A percentile compares a stretch with the other conserved stretches of the same genome.
These are phyloP conservation scores for Paralagenidium karlingii DNA, from an alignment of 352 stramenopile species.

Conservation along the genomic window DNA sequence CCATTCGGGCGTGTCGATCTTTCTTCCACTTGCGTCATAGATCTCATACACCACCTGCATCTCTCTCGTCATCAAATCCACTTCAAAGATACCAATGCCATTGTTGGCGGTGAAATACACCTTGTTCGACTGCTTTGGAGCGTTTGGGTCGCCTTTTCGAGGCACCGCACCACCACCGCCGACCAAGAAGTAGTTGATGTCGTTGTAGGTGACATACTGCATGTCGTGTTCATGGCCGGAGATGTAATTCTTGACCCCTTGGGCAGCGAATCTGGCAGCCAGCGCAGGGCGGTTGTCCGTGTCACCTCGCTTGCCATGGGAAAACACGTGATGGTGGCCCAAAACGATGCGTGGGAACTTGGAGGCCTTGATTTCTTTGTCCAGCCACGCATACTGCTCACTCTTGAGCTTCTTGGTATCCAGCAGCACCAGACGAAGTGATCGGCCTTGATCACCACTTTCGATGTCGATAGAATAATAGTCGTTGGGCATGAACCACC, in stretches of 20 bases:
- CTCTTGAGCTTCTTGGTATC: no score
- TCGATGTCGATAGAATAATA: slow-evolving; percentile 20
- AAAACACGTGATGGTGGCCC: slow-evolving; percentile 23
- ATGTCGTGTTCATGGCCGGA: slow-evolving; percentile 30
- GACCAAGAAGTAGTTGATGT: slow-evolving; percentile 24
- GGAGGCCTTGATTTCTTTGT: slow-evolving; percentile 11
- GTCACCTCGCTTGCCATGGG: slow-evolving; percentile 12
- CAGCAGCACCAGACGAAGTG: slow-evolving; percentile 18
- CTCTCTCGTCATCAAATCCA: slow-evolving; percentile 8
- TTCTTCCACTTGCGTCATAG: slow-evolving; percentile 14
- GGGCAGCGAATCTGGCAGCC: slow-evolving; percentile 8
- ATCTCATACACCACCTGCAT: slow-evolving; percentile 23
- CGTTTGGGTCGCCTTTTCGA: slow-evolving; percentile 10
- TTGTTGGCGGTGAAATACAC: slow-evolving; percentile 22
- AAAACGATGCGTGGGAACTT: slow-evolving; percentile 15
- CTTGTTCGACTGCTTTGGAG: slow-evolving; percentile 10
- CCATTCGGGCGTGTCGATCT: slow-evolving; percentile 18
- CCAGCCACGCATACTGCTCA: slow-evolving; percentile 12
- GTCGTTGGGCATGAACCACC: slow-evolving; percentile 23
- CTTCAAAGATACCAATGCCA: slow-evolving; percentile 19
- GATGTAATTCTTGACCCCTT: slow-evolving; percentile 22
- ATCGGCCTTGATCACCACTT: slow-evolving; percentile 9
- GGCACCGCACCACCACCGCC: slow-evolving; percentile 16
- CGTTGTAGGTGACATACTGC: slow-evolving; percentile 14
- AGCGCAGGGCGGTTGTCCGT: no score